Evolutionary conservation across 2,329 filamentous ascomycete species (phyloP).

Genomic region (Ophiognomonia clavigignenti-juglandacearum): DNA sequence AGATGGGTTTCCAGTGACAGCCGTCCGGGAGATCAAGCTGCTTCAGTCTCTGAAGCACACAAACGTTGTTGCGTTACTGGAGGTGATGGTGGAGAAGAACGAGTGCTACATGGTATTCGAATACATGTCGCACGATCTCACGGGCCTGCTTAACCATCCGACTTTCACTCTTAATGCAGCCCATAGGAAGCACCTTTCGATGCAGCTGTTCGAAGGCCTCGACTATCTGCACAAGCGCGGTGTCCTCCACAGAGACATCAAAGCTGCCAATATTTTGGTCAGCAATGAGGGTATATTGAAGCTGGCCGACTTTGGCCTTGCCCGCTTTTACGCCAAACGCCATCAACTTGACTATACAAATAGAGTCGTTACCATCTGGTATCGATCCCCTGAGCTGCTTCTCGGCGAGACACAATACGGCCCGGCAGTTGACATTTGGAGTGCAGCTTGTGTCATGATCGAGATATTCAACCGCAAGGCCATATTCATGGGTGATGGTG

Average conservation of each 20-base stretch:
- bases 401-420: constrained; percentile 88
- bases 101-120: constrained; percentile 99
- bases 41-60: constrained; percentile 79
- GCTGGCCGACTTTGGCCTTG: constrained; percentile 91
- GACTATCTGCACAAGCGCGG: constrained; percentile 90
- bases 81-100: constrained; percentile 97
- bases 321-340: constrained; percentile 91
- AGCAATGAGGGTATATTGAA: constrained; percentile 86
- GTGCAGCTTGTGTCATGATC: constrained; percentile 90
- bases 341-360: constrained; percentile 95
- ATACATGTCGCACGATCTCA: constrained; percentile 93
- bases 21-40: constrained; percentile 85
- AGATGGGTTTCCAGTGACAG: constrained; percentile 87
- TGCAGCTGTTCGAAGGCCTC: constrained; percentile 88
- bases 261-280: constrained; percentile 94
- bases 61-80: constrained; percentile 78
- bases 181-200: constrained; percentile 89
- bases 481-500: constrained; percentile 92
- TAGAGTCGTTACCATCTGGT: constrained; percentile 98
- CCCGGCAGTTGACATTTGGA: constrained; percentile 91
- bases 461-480: constrained; percentile 93
- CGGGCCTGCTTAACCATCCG: constrained; percentile 90
- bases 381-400: constrained; percentile 83
- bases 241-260: constrained; percentile 96
- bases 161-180: constrained; percentile 78